Conservation (phyloP, 306 rosid species). For the Pterocarpus santalinus region DNA sequence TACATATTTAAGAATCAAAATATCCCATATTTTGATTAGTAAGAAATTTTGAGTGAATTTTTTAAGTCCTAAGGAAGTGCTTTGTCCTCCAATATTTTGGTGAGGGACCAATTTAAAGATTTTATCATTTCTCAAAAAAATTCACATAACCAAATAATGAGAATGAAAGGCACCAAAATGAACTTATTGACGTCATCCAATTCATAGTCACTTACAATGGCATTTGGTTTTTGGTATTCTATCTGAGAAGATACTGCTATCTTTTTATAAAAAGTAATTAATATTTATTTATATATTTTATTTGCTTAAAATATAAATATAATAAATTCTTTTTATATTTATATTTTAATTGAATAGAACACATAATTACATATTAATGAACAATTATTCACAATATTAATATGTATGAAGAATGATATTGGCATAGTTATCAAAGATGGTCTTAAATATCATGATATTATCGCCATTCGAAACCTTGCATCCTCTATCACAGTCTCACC, state of each 20-base stretch:
- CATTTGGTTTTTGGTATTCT: neutral
- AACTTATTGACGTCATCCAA: neutral
- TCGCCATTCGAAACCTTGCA: neutral
- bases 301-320: neutral
- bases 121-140: neutral
- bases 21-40: too few species aligned
- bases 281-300: neutral
- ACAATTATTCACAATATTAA: too few species aligned
- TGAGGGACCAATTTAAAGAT: too few species aligned
- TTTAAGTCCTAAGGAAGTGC: too few species aligned
- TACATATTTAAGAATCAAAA: too few species aligned
- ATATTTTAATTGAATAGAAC: neutral
- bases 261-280: neutral
- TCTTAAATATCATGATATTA: neutral
- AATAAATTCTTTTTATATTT: neutral
- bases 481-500: neutral
- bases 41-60: too few species aligned
- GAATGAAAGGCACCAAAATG: constrained; percentile 19
- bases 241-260: neutral
- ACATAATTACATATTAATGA: too few species aligned
- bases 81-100: too few species aligned
- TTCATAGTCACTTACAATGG: neutral
- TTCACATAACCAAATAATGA: constrained; percentile 7
- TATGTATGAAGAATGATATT: neutral
- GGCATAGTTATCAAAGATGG: neutral